These are phyloP conservation scores for Globisporangium heterothallicum DNA, from an alignment of 352 stramenopile species.

Conservation along the genomic window DNA sequence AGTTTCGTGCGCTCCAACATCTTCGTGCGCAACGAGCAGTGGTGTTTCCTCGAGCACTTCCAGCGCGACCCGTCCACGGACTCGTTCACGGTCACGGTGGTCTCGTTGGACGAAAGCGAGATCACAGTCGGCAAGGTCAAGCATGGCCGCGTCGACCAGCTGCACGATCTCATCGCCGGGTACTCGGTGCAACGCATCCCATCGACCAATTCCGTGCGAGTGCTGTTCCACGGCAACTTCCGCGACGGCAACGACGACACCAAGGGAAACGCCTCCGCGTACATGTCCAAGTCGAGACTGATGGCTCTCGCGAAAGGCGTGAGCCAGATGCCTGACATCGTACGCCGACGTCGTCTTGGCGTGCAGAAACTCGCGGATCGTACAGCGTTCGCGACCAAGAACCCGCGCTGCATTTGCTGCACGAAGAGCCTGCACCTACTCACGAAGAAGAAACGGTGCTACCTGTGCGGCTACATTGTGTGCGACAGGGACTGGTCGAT, in stretches of 20 bases:
- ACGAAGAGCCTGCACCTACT: constrained; percentile 35
- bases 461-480: constrained; percentile 32
- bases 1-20: constrained; percentile 31
- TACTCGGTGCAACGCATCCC: constrained; percentile 33
- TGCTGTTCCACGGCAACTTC: constrained; percentile 35
- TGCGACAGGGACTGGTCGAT: constrained; percentile 34
- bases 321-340: constrained; percentile 33
- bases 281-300: constrained; percentile 23
- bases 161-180: constrained; percentile 29
- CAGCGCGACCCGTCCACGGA: constrained; percentile 8
- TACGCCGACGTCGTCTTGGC: constrained; percentile 52
- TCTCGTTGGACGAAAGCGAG: constrained; percentile 24
- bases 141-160: constrained; percentile 27
- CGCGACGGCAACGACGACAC: constrained; percentile 8
- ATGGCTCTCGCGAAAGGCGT: constrained; percentile 33
- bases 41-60: constrained; percentile 33
- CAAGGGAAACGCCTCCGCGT: constrained; percentile 10
- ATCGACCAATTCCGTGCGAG: constrained; percentile 25
- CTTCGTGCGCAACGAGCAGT: constrained; percentile 34
- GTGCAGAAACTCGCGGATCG: constrained; percentile 47
- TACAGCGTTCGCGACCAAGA: constrained; percentile 36
- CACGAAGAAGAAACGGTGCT: constrained; percentile 30
- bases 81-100: constrained; percentile 27
- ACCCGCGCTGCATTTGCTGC: constrained; percentile 53
- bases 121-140: constrained; percentile 37